phyloP scores from a whole-genome alignment of 2,329 filamentous ascomycete genomes.

The Claviceps purpurea region DNA sequence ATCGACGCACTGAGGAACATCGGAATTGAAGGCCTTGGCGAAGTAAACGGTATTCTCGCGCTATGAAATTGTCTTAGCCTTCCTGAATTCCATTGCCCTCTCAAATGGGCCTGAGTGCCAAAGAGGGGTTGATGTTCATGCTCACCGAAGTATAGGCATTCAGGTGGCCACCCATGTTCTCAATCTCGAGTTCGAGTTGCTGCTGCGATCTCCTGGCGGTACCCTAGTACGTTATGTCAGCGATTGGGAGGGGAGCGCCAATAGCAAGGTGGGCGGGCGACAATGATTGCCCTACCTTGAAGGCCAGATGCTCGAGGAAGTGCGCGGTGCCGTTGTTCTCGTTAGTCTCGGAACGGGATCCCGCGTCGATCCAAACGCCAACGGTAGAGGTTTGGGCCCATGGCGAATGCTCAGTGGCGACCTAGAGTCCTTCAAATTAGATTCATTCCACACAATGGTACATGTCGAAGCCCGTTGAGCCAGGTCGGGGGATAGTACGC shows the following conservation, averaged over 20 bases:
- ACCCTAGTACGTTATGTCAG: constrained; percentile 40
- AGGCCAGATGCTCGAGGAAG: constrained; percentile 98
- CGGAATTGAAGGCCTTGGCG: constrained; percentile 96
- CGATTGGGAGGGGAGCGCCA: background rate
- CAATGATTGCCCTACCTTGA: constrained; percentile 62
- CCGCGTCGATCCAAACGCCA: constrained; percentile 98
- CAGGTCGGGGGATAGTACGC: constrained; percentile 20
- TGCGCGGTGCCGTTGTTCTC: constrained; percentile 98
- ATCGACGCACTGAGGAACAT: constrained; percentile 91
- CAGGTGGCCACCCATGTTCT: constrained; percentile 99
- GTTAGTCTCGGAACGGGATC: constrained; percentile 93
- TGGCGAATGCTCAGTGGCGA: constrained; percentile 94
- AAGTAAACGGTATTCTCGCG: constrained; percentile 99
- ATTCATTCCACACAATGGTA: constrained; percentile 9
- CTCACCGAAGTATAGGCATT: constrained; percentile 98
- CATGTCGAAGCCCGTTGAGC: constrained; percentile 25
- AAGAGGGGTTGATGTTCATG: constrained; percentile 9
- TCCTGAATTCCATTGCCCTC: constrained; percentile 6
- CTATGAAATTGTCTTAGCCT: constrained; percentile 30
- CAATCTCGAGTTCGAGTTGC: constrained; percentile 97
- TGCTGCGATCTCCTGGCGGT: constrained; percentile 90
- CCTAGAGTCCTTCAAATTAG: constrained; percentile 39
- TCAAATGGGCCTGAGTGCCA: constrained; percentile 9
- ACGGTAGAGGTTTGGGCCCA: constrained; percentile 98
- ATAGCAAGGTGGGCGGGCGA: background rate